Percentiles rank a stretch among this genome's conserved stretches.
These are phyloP conservation scores for Saraca asoca DNA, from an alignment of 331 rosid genomes.

Conservation along the genomic window DNA sequence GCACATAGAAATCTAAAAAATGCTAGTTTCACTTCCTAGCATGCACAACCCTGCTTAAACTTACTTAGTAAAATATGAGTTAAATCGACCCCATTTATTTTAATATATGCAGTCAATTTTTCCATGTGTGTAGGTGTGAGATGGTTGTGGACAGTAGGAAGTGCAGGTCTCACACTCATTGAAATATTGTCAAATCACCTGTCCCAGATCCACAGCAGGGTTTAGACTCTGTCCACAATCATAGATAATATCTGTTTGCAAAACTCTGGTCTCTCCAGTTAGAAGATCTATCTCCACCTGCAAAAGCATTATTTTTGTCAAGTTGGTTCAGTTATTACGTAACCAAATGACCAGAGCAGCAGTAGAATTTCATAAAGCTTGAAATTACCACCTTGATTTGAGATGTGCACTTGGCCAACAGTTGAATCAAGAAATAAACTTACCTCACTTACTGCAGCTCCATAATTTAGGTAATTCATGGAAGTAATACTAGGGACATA, in stretches of 20 bases:
- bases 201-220: constrained; percentile 98
- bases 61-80: too few species aligned
- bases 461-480: constrained; percentile 64
- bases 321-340: constrained; percentile 15
- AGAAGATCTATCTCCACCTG: constrained; percentile 91
- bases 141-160: too few species aligned
- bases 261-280: constrained; percentile 74
- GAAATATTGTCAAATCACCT: constrained; percentile 47
- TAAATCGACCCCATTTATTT: too few species aligned
- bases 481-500: constrained; percentile 53
- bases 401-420: constrained; percentile 7
- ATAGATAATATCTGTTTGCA: constrained; percentile 76
- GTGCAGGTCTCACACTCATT: neutral
- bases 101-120: too few species aligned
- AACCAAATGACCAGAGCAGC: constrained; percentile 23
- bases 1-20: neutral
- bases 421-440: constrained; percentile 22
- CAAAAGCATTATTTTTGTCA: constrained; percentile 10
- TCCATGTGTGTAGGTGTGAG: too few species aligned
- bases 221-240: constrained; percentile 97
- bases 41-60: too few species aligned
- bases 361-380: constrained; percentile 18
- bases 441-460: constrained; percentile 92
- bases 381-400: constrained; percentile 16
- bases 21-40: too few species aligned